A percentile compares a stretch with the other conserved stretches of the same genome.
phyloP scores from a whole-genome alignment of 441 rosid genomes.

The Syzygium malaccense region DNA sequence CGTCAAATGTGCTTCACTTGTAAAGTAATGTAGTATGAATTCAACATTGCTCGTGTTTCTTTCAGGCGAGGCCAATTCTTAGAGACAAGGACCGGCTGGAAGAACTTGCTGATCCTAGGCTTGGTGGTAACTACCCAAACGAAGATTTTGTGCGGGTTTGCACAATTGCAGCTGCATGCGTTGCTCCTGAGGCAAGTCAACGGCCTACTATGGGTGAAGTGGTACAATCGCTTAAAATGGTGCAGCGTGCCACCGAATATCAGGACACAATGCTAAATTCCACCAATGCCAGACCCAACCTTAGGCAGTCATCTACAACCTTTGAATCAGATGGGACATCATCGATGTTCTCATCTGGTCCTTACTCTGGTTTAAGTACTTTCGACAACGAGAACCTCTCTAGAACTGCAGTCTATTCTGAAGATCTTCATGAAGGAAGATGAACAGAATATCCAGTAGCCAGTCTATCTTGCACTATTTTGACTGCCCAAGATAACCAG shows the following conservation, averaged over 20 bases:
- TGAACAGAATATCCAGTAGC: conserved; percentile 17
- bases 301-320: conserved; percentile 76
- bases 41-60: not conserved
- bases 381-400: conserved; percentile 71
- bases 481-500: conserved; percentile 1
- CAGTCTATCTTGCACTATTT: not conserved
- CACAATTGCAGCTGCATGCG: conserved; percentile 98
- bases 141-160: conserved; percentile 94
- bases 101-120: conserved; percentile 79
- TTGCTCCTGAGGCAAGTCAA: conserved; percentile 86
- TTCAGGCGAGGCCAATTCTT: conserved; percentile 88
- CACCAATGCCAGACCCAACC: conserved; percentile 48
- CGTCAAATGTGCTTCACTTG: not conserved
- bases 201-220: conserved; percentile 99
- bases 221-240: conserved; percentile 96
- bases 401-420: conserved; percentile 73
- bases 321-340: conserved; percentile 91
- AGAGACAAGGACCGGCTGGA: conserved; percentile 87
- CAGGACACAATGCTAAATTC: conserved; percentile 44
- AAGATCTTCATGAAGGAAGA: conserved; percentile 96
- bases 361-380: conserved; percentile 76
- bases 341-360: conserved; percentile 96
- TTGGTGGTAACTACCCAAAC: conserved; percentile 75
- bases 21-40: not conserved
- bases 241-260: conserved; percentile 69